Percentiles rank a stretch among this genome's conserved stretches.
Conservation (phyloP, 495 filamentous ascomycete species). For the Beverwykella pulmonaria region DNA sequence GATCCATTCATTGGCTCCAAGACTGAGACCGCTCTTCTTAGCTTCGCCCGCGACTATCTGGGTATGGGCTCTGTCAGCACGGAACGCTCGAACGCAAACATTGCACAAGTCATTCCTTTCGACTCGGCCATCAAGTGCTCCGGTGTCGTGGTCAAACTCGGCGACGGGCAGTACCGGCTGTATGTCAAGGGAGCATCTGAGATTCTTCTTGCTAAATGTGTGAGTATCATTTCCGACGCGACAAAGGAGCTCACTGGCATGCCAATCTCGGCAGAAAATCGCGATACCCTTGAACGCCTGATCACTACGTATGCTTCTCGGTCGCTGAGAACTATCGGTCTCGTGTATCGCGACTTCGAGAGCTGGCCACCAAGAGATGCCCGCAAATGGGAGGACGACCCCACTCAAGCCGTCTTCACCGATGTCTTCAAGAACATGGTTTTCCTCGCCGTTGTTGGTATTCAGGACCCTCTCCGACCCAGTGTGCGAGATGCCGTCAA, state of each 20-base stretch:
- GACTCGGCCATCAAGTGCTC: slow-evolving; percentile 71
- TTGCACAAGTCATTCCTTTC: slow-evolving; percentile 68
- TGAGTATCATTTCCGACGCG: slow-evolving; percentile 71
- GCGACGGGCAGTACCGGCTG: slow-evolving; percentile 59
- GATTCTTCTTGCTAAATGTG: slow-evolving; percentile 65
- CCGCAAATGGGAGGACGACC: slow-evolving; percentile 67
- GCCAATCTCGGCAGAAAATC: slow-evolving; percentile 39
- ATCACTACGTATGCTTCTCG: slow-evolving; percentile 78
- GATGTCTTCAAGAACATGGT: slow-evolving; percentile 71
- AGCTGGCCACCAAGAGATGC: slow-evolving; percentile 79
- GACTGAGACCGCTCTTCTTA: slow-evolving; percentile 69
- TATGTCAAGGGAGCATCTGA: slow-evolving; percentile 73
- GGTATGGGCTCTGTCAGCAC: slow-evolving; percentile 62
- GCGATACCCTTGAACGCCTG: slow-evolving; percentile 60
- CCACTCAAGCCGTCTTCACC: slow-evolving; percentile 73
- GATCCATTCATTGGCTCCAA: slow-evolving; percentile 70
- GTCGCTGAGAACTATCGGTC: slow-evolving; percentile 83
- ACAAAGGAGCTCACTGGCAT: slow-evolving; percentile 54
- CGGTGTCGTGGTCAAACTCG: slow-evolving; percentile 64
- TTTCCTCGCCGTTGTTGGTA: slow-evolving; percentile 65
- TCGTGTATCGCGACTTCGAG: slow-evolving; percentile 86
- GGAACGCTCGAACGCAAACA: slow-evolving; percentile 62
- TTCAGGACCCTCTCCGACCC: slow-evolving; percentile 65
- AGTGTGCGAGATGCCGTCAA: slow-evolving; percentile 79
- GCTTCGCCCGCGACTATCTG: slow-evolving; percentile 62